Conservation (phyloP, 345 rosid species). For the Pugionium cornutum region DNA sequence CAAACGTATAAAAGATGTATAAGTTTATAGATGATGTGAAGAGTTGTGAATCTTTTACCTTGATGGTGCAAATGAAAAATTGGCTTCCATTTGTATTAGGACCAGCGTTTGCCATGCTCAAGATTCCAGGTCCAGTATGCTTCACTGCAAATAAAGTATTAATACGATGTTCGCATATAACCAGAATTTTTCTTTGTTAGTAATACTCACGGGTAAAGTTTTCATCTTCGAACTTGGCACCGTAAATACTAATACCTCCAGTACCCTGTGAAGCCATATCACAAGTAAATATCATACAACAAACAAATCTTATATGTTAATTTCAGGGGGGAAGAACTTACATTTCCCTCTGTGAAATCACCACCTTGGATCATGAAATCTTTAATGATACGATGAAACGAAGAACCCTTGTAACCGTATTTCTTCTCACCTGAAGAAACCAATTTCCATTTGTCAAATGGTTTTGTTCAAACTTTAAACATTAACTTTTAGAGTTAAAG, state of each 20-base stretch:
- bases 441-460: not conserved
- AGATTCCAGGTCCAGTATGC: slow-evolving; percentile 81
- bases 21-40: not conserved
- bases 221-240: slow-evolving; percentile 78
- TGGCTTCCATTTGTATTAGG: slow-evolving; percentile 95
- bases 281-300: not conserved
- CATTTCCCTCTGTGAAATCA: slow-evolving; percentile 83
- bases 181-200: not conserved
- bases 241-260: slow-evolving; percentile 87
- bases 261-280: slow-evolving; percentile 65
- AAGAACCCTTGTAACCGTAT: slow-evolving; percentile 78
- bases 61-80: slow-evolving; percentile 85
- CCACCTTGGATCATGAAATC: slow-evolving; percentile 98
- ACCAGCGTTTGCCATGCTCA: slow-evolving; percentile 98
- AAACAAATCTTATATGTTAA: not conserved
- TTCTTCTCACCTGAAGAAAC: slow-evolving; percentile 75
- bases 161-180: not conserved
- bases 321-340: slow-evolving; percentile 29
- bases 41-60: slow-evolving; percentile 47
- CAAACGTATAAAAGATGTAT: not conserved
- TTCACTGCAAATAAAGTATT: slow-evolving; percentile 54
- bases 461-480: not conserved
- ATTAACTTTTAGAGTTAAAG: not conserved
- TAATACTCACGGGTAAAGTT: slow-evolving; percentile 64
- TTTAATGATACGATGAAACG: slow-evolving; percentile 89